Evolutionary conservation across 2,329 filamentous ascomycete genomes (phyloP).

Genomic region (Hypoxylon sp.): DNA sequence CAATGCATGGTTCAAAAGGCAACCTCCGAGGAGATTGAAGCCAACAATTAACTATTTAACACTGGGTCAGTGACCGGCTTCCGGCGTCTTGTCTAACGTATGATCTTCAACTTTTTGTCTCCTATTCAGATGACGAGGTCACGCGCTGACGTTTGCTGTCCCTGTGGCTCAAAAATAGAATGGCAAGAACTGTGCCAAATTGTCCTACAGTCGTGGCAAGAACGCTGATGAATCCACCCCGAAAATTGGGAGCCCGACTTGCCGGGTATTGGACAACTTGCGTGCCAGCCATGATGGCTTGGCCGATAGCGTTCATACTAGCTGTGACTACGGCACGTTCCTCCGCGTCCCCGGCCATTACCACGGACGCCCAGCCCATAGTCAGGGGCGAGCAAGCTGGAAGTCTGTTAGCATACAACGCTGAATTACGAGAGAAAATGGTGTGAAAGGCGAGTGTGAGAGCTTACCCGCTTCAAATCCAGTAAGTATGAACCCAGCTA

Average conservation of each 20-base stretch:
- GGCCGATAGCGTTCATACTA: constrained; percentile 61
- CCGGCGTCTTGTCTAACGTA: constrained; percentile 10
- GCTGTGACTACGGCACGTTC: constrained; percentile 60
- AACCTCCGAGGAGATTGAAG: neutral
- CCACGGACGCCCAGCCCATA: constrained; percentile 59
- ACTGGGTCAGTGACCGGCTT: constrained; percentile 1
- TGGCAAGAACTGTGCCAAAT: constrained; percentile 50
- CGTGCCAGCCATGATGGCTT: constrained; percentile 58
- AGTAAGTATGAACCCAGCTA: constrained; percentile 57
- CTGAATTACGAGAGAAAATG: neutral
- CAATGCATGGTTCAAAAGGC: no score
- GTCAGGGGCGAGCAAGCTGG: constrained; percentile 49
- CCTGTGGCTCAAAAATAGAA: constrained; percentile 42
- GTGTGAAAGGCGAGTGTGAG: constrained; percentile 22
- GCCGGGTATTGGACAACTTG: constrained; percentile 59
- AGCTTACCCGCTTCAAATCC: constrained; percentile 57
- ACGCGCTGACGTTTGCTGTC: constrained; percentile 20
- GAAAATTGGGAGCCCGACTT: constrained; percentile 55
- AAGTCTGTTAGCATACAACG: neutral
- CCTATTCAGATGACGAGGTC: constrained; percentile 1
- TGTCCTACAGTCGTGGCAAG: constrained; percentile 55
- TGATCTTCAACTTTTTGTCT: neutral
- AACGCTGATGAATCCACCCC: constrained; percentile 51
- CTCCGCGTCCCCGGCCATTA: constrained; percentile 58
- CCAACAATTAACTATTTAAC: neutral